Evolutionary conservation across 768 basidiomycete species (phyloP), one percentile per base, ranked within the genome.

Genomic region (Mycena latifolia): DNA sequence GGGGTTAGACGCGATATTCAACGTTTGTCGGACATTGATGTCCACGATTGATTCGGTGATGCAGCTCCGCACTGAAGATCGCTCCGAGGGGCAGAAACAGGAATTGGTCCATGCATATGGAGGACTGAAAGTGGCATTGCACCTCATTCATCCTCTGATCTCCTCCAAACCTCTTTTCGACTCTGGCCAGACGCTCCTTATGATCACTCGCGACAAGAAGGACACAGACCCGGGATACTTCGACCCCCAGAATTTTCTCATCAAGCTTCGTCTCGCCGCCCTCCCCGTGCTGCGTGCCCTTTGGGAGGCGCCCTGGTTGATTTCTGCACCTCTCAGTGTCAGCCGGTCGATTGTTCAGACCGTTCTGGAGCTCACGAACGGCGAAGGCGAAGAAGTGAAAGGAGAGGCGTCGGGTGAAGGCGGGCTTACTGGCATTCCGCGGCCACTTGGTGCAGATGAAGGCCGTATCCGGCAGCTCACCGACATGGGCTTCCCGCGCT

Each of bases 401-500:
- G 82, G 79, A 5, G 85, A 88, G 28, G 55, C 79, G 29, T 73
- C 78, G 46, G 72, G 74, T 43, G 82, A 84, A 5, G 73, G 69
- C 66, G 48, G 70, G 37, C 62, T 75, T 37, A 62, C 73, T 20
- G 71, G 69, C 27, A 68, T 76, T 43, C 73, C 78, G 24, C 80
- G 78, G 25, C 76, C 75, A 65, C 78, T 83, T 65, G 88, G 84
- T 15, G 87, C 92, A 0, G 93, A 95, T 74, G 94, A 96, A 75
- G 84, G 83, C 50, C 88, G 91, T 37, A 88, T 98, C 57, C 86
- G 88, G 55, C 92, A 95, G 72, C 83, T 99, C 59, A 91, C 88
- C 12, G 98, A 99, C 72, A 99, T 99, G 98, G 98, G 98, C 50
- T 99, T 99, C 82, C 89, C 92, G 37, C 89, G 95, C n/a, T 86